A percentile compares a stretch with the other conserved stretches of the same genome.
phyloP scores from a whole-genome alignment of 169 alveolate genomes.

The Plasmodium knowlesi region DNA sequence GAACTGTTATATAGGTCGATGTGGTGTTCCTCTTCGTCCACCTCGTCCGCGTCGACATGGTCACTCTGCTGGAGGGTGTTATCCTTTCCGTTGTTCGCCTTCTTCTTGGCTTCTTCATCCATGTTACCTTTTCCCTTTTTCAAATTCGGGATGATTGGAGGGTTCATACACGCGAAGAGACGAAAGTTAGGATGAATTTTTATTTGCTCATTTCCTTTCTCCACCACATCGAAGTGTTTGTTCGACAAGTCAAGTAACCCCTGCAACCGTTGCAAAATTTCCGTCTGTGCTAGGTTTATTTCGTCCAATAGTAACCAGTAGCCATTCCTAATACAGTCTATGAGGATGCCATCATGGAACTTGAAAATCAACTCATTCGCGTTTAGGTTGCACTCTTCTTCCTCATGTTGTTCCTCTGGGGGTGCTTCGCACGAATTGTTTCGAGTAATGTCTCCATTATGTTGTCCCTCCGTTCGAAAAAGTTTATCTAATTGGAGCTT shows the following conservation, averaged over 20 bases:
- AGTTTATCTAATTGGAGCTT: conserved; percentile 12
- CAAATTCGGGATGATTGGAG: conserved; percentile 90
- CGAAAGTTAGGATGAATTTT: conserved; percentile 95
- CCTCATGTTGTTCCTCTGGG: conserved; percentile 16
- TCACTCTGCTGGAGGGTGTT: not conserved
- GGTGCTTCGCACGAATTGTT: not conserved
- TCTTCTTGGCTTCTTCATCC: conserved; percentile 75
- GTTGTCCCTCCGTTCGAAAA: conserved; percentile 1
- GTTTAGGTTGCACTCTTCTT: not conserved
- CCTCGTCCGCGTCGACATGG: not conserved
- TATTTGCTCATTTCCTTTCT: conserved; percentile 89
- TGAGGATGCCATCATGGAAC: conserved; percentile 97
- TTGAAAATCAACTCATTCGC: conserved; percentile 83
- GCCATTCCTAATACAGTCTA: conserved; percentile 97
- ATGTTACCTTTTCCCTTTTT: conserved; percentile 47
- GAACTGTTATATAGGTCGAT: conserved; percentile 90
- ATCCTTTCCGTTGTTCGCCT: not conserved
- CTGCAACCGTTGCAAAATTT: conserved; percentile 93
- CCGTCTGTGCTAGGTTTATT: conserved; percentile 98
- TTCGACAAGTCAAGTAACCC: conserved; percentile 38
- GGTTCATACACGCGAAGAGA: conserved; percentile 99
- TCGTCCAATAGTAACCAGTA: conserved; percentile 99
- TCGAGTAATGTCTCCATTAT: not conserved
- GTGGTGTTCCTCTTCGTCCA: conserved; percentile 56
- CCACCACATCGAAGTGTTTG: conserved; percentile 82